Evolutionary conservation across 1,284 basidiomycete genomes (phyloP).

Genomic region (Cerrena zonata): DNA sequence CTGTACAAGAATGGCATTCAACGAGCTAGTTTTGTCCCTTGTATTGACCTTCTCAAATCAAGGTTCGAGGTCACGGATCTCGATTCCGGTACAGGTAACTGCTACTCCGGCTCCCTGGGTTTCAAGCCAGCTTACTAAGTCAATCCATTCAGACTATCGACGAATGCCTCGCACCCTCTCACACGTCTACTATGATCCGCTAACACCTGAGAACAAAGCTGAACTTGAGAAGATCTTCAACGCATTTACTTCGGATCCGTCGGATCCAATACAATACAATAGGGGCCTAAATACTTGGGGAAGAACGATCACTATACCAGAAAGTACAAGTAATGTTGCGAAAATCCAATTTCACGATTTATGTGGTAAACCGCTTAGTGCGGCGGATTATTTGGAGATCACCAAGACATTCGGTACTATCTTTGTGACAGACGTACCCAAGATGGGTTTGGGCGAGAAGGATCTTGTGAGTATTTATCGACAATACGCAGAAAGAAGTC

Average conservation of each 20-base stretch:
- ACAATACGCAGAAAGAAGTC: not conserved
- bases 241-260: conserved; percentile 53
- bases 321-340: conserved; percentile 75
- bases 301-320: conserved; percentile 72
- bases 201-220: conserved; percentile 55
- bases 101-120: not conserved
- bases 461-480: conserved; percentile 58
- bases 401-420: conserved; percentile 84
- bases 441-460: conserved; percentile 83
- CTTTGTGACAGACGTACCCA: conserved; percentile 83
- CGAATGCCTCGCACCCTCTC: conserved; percentile 85
- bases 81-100: conserved; percentile 85
- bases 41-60: conserved; percentile 88
- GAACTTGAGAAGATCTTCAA: conserved; percentile 83
- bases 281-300: conserved; percentile 85
- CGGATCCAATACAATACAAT: conserved; percentile 55
- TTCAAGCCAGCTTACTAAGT: not conserved
- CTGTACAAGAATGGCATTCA: conserved; percentile 99
- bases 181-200: conserved; percentile 85
- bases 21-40: conserved; percentile 90
- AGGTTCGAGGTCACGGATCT: conserved; percentile 86
- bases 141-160: conserved; percentile 68
- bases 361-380: conserved; percentile 85
- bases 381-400: conserved; percentile 94
- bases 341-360: conserved; percentile 85